Evolutionary conservation across 1,284 basidiomycete species (phyloP), one percentile per base, ranked within the genome.

Genomic region (Rhodofomes roseus): DNA sequence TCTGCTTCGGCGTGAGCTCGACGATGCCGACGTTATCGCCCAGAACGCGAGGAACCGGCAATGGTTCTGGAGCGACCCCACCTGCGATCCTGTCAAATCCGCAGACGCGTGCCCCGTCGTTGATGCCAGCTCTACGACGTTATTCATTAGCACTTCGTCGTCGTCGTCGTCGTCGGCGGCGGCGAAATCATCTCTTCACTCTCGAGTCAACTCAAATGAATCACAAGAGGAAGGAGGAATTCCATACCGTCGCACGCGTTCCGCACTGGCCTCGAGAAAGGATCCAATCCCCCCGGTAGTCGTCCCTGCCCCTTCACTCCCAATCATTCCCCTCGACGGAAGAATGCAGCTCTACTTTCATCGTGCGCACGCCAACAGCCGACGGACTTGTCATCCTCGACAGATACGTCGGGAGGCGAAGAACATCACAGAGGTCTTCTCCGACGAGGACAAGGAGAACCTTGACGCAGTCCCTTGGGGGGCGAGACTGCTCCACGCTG

Each of bases 301-400:
- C 7, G 23, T 11, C 34, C 23, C 53, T 8, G 22, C 11, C 4
- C 40, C 36, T 18, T 1, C 55, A 8, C 27, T 58, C 27, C 50
- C 50, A 11, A 27, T 58, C 36, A 8, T 58, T 3, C 50, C 43
- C 18, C 43, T 58, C 18, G 61, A 62, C 31, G 12, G 53, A 8
- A 25, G 31, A 14, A 50, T 63, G 25, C 59, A 63, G 56, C 40
- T 36, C 16, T 60, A 63, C 37, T 60, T 63, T 59, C 36, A 40
- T 29, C 39, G 43, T 16, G 60, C 61, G 59, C 52, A 60, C n/a
- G 31, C 18, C 25, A 18, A 25, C 36, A 14, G 43, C 56, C 34
- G 43, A 52, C 25, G 36, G 2, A 57, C 55, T 6, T 57, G 59
- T 55, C 40, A 57, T 34, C 59, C 52, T 1, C 37, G 7, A 8